Base-by-base conservation (phyloP, 768 basidiomycete genomes). In the Pulveroboletus sp. region DNA sequence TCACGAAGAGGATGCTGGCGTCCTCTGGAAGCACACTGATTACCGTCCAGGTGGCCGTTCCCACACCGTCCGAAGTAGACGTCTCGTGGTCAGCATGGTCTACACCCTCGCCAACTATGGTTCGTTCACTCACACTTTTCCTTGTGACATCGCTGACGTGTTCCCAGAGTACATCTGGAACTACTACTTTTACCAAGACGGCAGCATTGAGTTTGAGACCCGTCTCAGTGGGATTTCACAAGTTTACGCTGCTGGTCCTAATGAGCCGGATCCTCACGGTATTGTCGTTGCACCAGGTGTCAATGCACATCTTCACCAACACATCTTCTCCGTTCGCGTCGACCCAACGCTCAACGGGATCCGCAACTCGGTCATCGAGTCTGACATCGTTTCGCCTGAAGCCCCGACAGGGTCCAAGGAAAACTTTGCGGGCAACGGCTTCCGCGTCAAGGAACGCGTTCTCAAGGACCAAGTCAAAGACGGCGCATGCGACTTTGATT, bases 311-410 rank as follows among this genome's bases (percentile, higher is more conserved):
- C 78, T 88, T 58, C 90, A 94, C 64, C 90, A 93, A 62, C 92
- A 94, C 62, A 68, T 94, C 51, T 85, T 86, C 72, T 79, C 79
- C n/a, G 44, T 84, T 49, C 78, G 83, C 42, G 74, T 94, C 25
- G 93, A 95, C 70, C 88, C 93, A 7, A 94, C 94, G 89, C 71
- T 95, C 40, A 93, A 95, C 58, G 93, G 94, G 1, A 69, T 94
- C 41, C 66, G 74, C 50, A 95, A 94, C 68, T 81, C 83, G 6
- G 82, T 97, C 60, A 69, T 92, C 47, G 90, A 97, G 66, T 80
- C 84, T 11, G 91, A 97, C 64, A 75, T 90, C 50, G 62, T 84
- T 7, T 74, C 86, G 5, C 70, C 83, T 24, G 46, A 56, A 2
- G 83, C 79, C 12, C 82, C 81, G 0, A 85, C 87, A 5, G 91